These are phyloP conservation scores for Fusarium newnesense DNA, from an alignment of 2,329 filamentous ascomycete genomes.

Conservation along the genomic window DNA sequence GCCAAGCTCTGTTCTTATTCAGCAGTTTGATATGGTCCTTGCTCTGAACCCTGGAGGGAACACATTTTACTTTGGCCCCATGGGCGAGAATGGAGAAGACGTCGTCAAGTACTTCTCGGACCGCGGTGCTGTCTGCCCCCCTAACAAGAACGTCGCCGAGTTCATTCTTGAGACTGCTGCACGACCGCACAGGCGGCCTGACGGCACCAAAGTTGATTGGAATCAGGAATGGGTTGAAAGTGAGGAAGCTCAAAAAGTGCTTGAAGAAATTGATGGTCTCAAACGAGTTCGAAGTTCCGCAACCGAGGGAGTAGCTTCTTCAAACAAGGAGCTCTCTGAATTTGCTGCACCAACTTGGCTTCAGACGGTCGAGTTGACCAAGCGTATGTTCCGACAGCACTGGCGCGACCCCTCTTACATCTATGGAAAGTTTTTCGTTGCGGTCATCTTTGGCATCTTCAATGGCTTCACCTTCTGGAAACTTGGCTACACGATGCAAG, in stretches of 20 bases:
- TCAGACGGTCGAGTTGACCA: slow-evolving; percentile 74
- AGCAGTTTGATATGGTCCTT: slow-evolving; percentile 64
- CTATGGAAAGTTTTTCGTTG: slow-evolving; percentile 79
- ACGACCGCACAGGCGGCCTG: slow-evolving; percentile 46
- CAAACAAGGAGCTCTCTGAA: slow-evolving; percentile 52
- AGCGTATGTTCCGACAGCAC: slow-evolving; percentile 76
- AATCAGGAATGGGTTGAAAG: slow-evolving; percentile 79
- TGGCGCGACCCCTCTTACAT: slow-evolving; percentile 82
- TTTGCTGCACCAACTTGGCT: slow-evolving; percentile 73
- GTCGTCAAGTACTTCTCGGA: slow-evolving; percentile 65
- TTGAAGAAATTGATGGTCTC: slow-evolving; percentile 67
- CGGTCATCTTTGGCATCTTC: slow-evolving; percentile 78
- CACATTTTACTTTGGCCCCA: slow-evolving; percentile 64
- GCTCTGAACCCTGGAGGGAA: slow-evolving; percentile 62
- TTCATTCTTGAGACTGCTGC: slow-evolving; percentile 60
- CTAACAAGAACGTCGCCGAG: slow-evolving; percentile 60
- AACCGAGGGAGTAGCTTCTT: slow-evolving; percentile 15
- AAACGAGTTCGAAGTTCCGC: slow-evolving; percentile 33
- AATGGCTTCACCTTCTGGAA: slow-evolving; percentile 83
- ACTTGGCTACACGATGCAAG: slow-evolving; percentile 70
- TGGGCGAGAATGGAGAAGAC: slow-evolving; percentile 57
- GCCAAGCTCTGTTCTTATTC: slow-evolving; percentile 63
- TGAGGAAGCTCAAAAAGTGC: slow-evolving; percentile 65
- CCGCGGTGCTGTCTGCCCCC: slow-evolving; percentile 73
- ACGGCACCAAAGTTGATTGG: slow-evolving; percentile 69